These are phyloP conservation scores for Trichoderma hamatum DNA, from an alignment of 2,329 filamentous ascomycete genomes.

Conservation along the genomic window DNA sequence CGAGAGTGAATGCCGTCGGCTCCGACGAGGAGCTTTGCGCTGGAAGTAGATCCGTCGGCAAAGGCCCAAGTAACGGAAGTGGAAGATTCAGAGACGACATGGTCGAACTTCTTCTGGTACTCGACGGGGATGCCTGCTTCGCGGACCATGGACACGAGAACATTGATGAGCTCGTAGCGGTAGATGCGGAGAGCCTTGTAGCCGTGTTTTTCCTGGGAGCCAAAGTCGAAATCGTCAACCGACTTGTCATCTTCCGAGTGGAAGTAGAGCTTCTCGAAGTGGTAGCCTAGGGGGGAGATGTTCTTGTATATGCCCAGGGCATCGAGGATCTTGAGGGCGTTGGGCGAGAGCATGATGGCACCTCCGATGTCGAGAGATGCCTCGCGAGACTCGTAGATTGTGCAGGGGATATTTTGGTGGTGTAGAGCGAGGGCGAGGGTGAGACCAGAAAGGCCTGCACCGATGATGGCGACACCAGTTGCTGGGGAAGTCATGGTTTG, in stretches of 20 bases:
- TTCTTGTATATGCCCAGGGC: slow-evolving; percentile 51
- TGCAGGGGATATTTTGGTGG: slow-evolving; percentile 51
- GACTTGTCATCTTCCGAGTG: slow-evolving; percentile 40
- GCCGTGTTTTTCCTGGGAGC: slow-evolving; percentile 50
- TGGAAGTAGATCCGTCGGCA: slow-evolving; percentile 46
- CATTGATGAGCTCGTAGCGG: slow-evolving; percentile 53
- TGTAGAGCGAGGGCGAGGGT: slow-evolving; percentile 58
- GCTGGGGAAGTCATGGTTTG: slow-evolving; percentile 11
- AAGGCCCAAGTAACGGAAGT: slow-evolving; percentile 51
- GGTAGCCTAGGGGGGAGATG: slow-evolving; percentile 50
- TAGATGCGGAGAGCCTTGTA: slow-evolving; percentile 59
- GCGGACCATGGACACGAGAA: slow-evolving; percentile 47
- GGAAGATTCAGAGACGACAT: slow-evolving; percentile 46
- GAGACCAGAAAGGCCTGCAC: slow-evolving; percentile 51
- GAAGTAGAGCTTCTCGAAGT: slow-evolving; percentile 56
- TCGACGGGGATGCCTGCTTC: slow-evolving; percentile 47
- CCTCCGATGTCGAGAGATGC: slow-evolving; percentile 53
- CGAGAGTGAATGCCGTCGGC: slow-evolving; percentile 64
- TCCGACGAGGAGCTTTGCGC: slow-evolving; percentile 53
- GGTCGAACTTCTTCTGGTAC: slow-evolving; percentile 53
- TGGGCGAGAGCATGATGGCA: slow-evolving; percentile 62
- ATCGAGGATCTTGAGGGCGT: slow-evolving; percentile 58
- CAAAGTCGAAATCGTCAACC: slow-evolving; percentile 52
- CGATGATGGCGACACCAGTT: slow-evolving; percentile 37
- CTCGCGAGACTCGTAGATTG: slow-evolving; percentile 55